Conservation (phyloP, 1,139 yeast genomes). For the Kurtzmaniella quercitrusa region DNA sequence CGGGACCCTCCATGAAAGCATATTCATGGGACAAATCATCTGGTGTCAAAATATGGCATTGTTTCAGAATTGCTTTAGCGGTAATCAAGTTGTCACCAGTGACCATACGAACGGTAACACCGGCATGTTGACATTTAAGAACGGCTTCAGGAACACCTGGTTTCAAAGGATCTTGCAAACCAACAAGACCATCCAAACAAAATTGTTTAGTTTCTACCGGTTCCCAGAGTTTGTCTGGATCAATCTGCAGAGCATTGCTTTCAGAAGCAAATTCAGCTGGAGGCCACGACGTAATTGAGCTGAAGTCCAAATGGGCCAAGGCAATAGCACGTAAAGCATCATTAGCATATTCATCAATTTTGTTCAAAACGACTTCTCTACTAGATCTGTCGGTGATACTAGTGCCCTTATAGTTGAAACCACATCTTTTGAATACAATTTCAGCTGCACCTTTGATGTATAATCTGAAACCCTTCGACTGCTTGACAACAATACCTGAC, state of each 20-base stretch:
- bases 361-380: conserved; percentile 34
- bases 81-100: conserved; percentile 93
- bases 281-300: conserved; percentile 55
- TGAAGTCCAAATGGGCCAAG: conserved; percentile 71
- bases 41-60: conserved; percentile 72
- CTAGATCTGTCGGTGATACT: conserved; percentile 23
- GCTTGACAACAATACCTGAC: conserved; percentile 73
- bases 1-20: conserved; percentile 91
- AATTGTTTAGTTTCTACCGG: conserved; percentile 21
- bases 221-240: conserved; percentile 20
- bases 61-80: conserved; percentile 83
- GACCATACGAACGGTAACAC: conserved; percentile 94
- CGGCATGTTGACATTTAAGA: conserved; percentile 78
- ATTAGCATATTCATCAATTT: conserved; percentile 64
- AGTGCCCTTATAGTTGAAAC: conserved; percentile 23
- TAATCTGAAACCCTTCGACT: conserved; percentile 49
- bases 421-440: conserved; percentile 65
- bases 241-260: conserved; percentile 27
- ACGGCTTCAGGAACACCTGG: conserved; percentile 91
- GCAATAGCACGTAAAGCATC: conserved; percentile 84
- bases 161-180: conserved; percentile 92
- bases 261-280: conserved; percentile 42
- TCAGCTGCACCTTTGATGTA: conserved; percentile 95
- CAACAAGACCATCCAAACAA: conserved; percentile 69
- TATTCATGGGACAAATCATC: conserved; percentile 49